These are phyloP conservation scores for Heterobasidion irregulare DNA, from an alignment of 1,284 basidiomycete genomes.

Conservation along the genomic window DNA sequence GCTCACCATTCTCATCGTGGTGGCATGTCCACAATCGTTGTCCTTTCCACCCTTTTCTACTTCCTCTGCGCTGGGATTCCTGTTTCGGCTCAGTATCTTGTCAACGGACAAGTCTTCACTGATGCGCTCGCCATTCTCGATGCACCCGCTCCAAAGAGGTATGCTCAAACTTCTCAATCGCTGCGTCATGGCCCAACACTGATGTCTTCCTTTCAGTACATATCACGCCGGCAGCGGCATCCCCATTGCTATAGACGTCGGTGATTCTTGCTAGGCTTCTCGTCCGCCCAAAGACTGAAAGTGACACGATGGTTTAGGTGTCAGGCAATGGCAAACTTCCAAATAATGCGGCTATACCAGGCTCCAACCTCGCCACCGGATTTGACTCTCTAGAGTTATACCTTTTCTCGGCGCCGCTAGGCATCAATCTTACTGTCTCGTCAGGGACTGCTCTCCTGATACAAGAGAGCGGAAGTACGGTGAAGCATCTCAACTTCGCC, in stretches of 20 bases:
- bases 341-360: constrained; percentile 23
- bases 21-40: constrained; percentile 8
- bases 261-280: constrained; percentile 6
- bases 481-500: constrained; percentile 38
- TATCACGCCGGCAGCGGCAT: constrained; percentile 26
- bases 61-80: constrained; percentile 1
- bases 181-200: not conserved
- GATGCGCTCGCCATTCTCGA: constrained; percentile 41
- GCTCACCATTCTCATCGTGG: constrained; percentile 3
- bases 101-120: constrained; percentile 35
- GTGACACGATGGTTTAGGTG: constrained; percentile 20
- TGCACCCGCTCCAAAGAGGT: constrained; percentile 35
- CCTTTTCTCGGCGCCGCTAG: constrained; percentile 33
- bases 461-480: constrained; percentile 34
- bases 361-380: constrained; percentile 26
- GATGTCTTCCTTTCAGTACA: constrained; percentile 10
- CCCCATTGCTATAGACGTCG: constrained; percentile 36
- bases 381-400: constrained; percentile 39
- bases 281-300: not conserved
- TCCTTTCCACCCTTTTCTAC: constrained; percentile 7
- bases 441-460: constrained; percentile 28
- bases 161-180: constrained; percentile 9
- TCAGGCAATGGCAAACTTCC: constrained; percentile 37
- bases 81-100: constrained; percentile 18
- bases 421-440: constrained; percentile 38